Evolutionary conservation across 1,139 yeast genomes (phyloP).

Genomic region (Blastobotrys raffinosifermentans): DNA sequence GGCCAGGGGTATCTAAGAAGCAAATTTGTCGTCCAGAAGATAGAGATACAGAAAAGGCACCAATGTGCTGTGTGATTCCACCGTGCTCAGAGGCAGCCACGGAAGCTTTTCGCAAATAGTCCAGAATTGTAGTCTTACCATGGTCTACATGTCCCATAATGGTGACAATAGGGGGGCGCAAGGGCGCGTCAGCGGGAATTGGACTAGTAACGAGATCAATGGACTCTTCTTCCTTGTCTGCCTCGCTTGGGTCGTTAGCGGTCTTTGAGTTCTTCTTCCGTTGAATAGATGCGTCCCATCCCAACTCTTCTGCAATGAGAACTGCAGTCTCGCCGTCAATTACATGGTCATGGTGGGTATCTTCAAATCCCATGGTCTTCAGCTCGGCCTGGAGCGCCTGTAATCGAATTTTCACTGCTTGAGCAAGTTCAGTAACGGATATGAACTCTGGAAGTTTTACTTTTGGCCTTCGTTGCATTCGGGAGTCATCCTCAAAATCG

Average conservation of each 20-base stretch:
- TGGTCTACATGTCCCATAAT: slow-evolving; percentile 99
- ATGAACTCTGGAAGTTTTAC: slow-evolving; percentile 66
- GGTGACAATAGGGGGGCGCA: slow-evolving; percentile 90
- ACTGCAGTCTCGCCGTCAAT: slow-evolving; percentile 81
- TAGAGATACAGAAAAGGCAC: slow-evolving; percentile 85
- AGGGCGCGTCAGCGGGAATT: slow-evolving; percentile 39
- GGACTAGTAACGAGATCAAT: slow-evolving; percentile 18
- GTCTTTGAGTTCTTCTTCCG: neutral
- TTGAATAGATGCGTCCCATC: slow-evolving; percentile 43
- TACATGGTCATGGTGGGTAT: slow-evolving; percentile 69
- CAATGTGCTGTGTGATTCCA: slow-evolving; percentile 96
- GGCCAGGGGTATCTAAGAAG: slow-evolving; percentile 96
- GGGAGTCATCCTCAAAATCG: slow-evolving; percentile 6
- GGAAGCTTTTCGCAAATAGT: slow-evolving; percentile 74
- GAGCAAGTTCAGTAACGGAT: slow-evolving; percentile 70
- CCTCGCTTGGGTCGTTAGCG: neutral
- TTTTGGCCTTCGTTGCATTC: slow-evolving; percentile 16
- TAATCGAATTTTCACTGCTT: slow-evolving; percentile 59
- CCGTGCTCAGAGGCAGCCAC: slow-evolving; percentile 86
- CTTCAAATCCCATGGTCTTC: slow-evolving; percentile 67
- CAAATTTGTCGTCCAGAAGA: slow-evolving; percentile 71
- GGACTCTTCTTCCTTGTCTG: neutral
- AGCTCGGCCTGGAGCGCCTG: slow-evolving; percentile 54
- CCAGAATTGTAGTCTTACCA: slow-evolving; percentile 93
- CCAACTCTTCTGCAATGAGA: slow-evolving; percentile 83